A percentile compares a stretch with the other conserved stretches of the same genome.
These are phyloP conservation scores for Dactylorhiza incarnata DNA, from an alignment of 106 monocot species.

Conservation along the genomic window DNA sequence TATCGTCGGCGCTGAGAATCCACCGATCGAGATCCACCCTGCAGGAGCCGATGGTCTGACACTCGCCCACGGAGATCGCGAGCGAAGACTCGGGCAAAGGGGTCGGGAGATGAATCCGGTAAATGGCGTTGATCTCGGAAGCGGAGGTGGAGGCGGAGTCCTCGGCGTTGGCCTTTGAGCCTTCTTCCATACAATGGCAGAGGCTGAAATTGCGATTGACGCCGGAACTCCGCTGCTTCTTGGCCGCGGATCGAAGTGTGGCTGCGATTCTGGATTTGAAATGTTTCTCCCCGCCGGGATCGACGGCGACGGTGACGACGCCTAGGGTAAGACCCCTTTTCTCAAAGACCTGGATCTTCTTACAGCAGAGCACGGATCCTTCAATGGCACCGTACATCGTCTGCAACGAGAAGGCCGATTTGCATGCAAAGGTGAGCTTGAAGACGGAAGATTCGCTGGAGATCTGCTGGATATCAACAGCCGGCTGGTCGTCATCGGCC, in stretches of 20 bases:
- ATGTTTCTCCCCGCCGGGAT: constrained; percentile 31
- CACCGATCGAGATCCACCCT: constrained; percentile 55
- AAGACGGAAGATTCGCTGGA: constrained; percentile 19
- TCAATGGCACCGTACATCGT: constrained; percentile 61
- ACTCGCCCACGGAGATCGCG: constrained; percentile 41
- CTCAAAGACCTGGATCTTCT: constrained; percentile 83
- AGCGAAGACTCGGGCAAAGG: constrained; percentile 26
- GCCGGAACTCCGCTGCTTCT: constrained; percentile 37
- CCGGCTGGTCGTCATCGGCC: constrained; percentile 42
- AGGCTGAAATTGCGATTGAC: constrained; percentile 87
- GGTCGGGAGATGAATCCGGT: too few relatives aligned
- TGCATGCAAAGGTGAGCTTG: constrained; percentile 64
- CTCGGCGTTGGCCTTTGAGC: constrained; percentile 14
- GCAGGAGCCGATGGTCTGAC: constrained; percentile 54
- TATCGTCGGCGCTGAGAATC: constrained; percentile 49
- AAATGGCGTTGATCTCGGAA: neutral
- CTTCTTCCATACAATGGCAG: constrained; percentile 77
- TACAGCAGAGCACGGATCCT: constrained; percentile 47
- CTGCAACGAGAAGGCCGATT: constrained; percentile 63
- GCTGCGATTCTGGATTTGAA: constrained; percentile 51
- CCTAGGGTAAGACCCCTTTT: constrained; percentile 74
- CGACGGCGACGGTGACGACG: constrained; percentile 40
- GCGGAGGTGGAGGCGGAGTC: constrained; percentile 8
- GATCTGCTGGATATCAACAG: constrained; percentile 46
- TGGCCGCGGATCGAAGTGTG: constrained; percentile 44